A percentile compares a stretch with the other conserved stretches of the same genome.
Conservation (phyloP, 2,329 filamentous ascomycete genomes). For the Biscogniauxia sp. region DNA sequence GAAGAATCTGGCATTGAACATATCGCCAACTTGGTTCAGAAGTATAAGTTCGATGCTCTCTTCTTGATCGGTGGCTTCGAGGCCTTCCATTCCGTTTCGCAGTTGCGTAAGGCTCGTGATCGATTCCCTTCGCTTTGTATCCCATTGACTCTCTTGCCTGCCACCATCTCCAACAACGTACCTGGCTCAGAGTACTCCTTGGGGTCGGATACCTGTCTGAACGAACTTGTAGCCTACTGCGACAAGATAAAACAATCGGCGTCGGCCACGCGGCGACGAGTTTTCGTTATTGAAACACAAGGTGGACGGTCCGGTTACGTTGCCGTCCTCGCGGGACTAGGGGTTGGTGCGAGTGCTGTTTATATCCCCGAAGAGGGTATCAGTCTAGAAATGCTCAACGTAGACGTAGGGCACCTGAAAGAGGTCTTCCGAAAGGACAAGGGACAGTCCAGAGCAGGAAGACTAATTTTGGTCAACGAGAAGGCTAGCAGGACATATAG, state of each 20-base stretch:
- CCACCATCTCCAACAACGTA: slow-evolving; percentile 99
- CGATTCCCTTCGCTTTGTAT: slow-evolving; percentile 86
- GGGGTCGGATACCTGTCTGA: slow-evolving; percentile 93
- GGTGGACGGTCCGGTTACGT: slow-evolving; percentile 93
- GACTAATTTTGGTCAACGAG: slow-evolving; percentile 95
- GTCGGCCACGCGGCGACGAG: slow-evolving; percentile 85
- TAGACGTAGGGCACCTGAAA: slow-evolving; percentile 86
- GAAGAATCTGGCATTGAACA: slow-evolving; percentile 78
- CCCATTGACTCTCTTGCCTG: slow-evolving; percentile 85
- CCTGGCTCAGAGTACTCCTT: slow-evolving; percentile 96
- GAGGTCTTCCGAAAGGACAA: slow-evolving; percentile 81
- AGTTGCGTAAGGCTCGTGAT: slow-evolving; percentile 77
- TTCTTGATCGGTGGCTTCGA: slow-evolving; percentile 96
- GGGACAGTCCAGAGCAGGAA: slow-evolving; percentile 85
- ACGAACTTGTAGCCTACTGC: slow-evolving; percentile 91
- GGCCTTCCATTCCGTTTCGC: slow-evolving; percentile 87
- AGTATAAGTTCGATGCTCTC: slow-evolving; percentile 86
- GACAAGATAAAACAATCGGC: slow-evolving; percentile 98
- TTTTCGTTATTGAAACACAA: slow-evolving; percentile 98
- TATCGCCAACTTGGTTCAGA: slow-evolving; percentile 78
- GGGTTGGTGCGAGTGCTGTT: slow-evolving; percentile 88
- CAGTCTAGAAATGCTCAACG: slow-evolving; percentile 85
- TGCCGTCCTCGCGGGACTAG: slow-evolving; percentile 83
- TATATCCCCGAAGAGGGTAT: slow-evolving; percentile 98
- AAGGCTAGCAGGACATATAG: slow-evolving; percentile 87